Evolutionary conservation across 78 protist species (phyloP).

Genomic region (Monosiga brevicollis): DNA sequence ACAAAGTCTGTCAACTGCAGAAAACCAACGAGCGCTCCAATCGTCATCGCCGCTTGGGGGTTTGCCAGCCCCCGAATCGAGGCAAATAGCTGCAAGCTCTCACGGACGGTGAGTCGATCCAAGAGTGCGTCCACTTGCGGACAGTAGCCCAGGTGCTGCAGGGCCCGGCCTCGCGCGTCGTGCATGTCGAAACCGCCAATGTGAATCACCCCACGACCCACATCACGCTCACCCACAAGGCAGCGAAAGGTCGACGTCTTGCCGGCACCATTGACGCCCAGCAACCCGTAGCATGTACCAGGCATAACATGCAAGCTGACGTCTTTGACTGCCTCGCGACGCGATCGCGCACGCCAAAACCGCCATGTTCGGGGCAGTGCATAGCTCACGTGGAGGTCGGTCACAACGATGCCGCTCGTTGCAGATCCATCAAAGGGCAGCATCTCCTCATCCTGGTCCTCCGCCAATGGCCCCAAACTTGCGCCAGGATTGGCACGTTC

Average conservation of each 20-base stretch:
- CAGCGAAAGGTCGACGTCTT: conserved; percentile 45
- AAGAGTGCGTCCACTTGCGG: conserved; percentile 56
- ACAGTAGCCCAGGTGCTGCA: conserved; percentile 20
- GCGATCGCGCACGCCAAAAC: too few species aligned
- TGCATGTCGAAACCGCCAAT: too few species aligned
- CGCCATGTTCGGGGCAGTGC: too few species aligned
- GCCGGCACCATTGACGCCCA: conserved; percentile 44
- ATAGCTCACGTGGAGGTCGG: too few species aligned
- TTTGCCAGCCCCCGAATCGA: conserved; percentile 11
- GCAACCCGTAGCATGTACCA: conserved; percentile 22
- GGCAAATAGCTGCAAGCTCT: conserved; percentile 37
- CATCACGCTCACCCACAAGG: conserved; percentile 9
- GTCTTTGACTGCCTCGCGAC: conserved; percentile 7
- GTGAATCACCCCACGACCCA: not conserved
- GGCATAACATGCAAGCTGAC: conserved; percentile 4
- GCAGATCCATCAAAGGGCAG: too few species aligned
- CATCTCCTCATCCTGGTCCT: too few species aligned
- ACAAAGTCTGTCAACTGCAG: not conserved
- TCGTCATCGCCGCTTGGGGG: not conserved
- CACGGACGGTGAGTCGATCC: conserved; percentile 17
- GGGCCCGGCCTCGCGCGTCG: not conserved
- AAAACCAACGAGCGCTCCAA: not conserved
- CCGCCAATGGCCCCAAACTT: too few species aligned
- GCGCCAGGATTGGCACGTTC: too few species aligned
- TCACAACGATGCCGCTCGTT: too few species aligned